Evolutionary conservation across 2,329 filamentous ascomycete species (phyloP), one percentile per base, ranked within the genome.

Genomic region (Sporothrix dimorphospora): DNA sequence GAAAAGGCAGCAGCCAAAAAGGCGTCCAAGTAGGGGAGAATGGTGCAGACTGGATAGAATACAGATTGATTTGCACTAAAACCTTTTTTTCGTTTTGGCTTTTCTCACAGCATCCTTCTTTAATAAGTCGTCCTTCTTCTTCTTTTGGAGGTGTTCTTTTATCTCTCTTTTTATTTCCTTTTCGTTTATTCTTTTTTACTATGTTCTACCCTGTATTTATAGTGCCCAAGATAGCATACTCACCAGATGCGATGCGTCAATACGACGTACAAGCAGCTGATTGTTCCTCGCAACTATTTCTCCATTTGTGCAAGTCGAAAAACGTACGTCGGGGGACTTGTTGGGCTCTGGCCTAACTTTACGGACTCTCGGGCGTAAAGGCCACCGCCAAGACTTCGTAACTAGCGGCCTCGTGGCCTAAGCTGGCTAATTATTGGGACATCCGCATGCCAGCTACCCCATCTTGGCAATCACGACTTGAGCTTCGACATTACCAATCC

Each of bases 1-100:
- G 73, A 74, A n/a, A 40, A 51, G 12, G 74, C 69, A 4, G 40
- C 34, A 9, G 71, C 71, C 12, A 66, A 66, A 27, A 69, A 34
- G 45, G 57, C 45, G 16, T 19, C 42, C 14, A 38, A 57, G 40
- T 61, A 40, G 42, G 19, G 24, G 11, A 34, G 47, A 69, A 3
- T 21, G 9, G 6, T 19, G 63, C 27, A 21, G 24, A 19, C 21
- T 27, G 40, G 3, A 16, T 12, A 30, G 9, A 27, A 21, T 55
- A 4, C n/a, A 4, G 30, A 30, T 27, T 16, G 11, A 11, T 27
- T 49, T 47, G 21, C 6, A 49, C 34, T 51, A 19, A 5, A 19
- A 4, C 12, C 7, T 27, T 45, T 65, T 4, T 45, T 45, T 27
- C 5, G 27, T 45, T 65, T 30, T 27, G 12, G 34, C 42, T 12